Percentiles rank a stretch among this genome's conserved stretches.
These are phyloP conservation scores for Immersiporthe knoxdaviesiana DNA, from an alignment of 2,329 filamentous ascomycete genomes.

Conservation along the genomic window DNA sequence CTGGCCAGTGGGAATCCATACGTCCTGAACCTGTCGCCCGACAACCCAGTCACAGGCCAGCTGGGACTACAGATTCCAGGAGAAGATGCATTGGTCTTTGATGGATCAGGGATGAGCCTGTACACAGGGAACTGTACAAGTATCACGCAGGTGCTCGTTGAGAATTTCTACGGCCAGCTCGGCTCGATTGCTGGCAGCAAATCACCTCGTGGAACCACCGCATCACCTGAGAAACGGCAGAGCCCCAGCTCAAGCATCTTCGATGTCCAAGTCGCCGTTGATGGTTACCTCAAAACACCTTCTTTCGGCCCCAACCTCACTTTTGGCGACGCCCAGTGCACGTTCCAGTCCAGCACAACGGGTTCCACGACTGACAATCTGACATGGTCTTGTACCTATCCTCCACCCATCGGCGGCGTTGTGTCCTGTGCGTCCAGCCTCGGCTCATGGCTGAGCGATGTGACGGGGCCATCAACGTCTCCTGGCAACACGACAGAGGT, in stretches of 20 bases:
- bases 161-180: slow-evolving; percentile 32
- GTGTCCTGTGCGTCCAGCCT: slow-evolving; percentile 31
- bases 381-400: slow-evolving; percentile 33
- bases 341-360: slow-evolving; percentile 17
- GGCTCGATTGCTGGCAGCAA: slow-evolving; percentile 19
- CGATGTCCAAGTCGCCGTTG: slow-evolving; percentile 29
- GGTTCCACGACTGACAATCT: slow-evolving; percentile 27
- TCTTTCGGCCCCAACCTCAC: slow-evolving; percentile 28
- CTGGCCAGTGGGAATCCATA: slow-evolving; percentile 30
- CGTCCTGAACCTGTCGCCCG: slow-evolving; percentile 32
- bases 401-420: slow-evolving; percentile 31
- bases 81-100: slow-evolving; percentile 32
- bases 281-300: slow-evolving; percentile 25
- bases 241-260: slow-evolving; percentile 31
- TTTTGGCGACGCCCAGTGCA: slow-evolving; percentile 32
- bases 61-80: slow-evolving; percentile 29
- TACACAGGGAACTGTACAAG: slow-evolving; percentile 32
- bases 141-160: slow-evolving; percentile 30
- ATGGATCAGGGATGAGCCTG: slow-evolving; percentile 33
- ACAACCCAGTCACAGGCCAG: slow-evolving; percentile 30
- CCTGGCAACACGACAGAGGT: slow-evolving; percentile 28
- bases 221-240: slow-evolving; percentile 12
- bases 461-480: slow-evolving; percentile 8
- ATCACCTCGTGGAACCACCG: background rate
- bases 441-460: slow-evolving; percentile 30